Conservation (phyloP, 805 yeast genomes). For the Yarrowia keelungensis region DNA sequence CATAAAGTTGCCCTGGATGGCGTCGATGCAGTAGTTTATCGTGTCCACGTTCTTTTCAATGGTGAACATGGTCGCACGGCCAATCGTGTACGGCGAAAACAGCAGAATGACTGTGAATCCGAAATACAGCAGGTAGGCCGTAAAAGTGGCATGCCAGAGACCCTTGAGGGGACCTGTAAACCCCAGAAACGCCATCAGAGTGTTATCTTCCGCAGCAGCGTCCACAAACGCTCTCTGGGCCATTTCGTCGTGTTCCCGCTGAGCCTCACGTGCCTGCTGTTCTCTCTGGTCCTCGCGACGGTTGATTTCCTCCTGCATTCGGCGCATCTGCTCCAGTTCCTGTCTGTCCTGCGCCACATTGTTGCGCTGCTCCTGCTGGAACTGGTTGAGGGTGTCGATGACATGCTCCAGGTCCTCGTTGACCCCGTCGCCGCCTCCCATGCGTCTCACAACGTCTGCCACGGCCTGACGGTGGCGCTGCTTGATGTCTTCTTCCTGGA, state of each 20-base stretch:
- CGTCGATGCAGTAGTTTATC: slow-evolving; percentile 21
- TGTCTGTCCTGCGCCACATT: not conserved
- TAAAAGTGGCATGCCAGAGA: not conserved
- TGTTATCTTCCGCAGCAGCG: slow-evolving; percentile 9
- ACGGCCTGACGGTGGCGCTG: slow-evolving; percentile 17
- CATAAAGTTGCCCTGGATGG: not conserved
- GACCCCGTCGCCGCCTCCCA: not conserved
- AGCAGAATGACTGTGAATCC: slow-evolving; percentile 11
- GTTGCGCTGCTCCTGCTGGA: slow-evolving; percentile 4
- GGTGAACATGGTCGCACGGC: slow-evolving; percentile 35
- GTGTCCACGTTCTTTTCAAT: slow-evolving; percentile 14
- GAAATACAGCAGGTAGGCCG: slow-evolving; percentile 1
- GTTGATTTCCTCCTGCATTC: slow-evolving; percentile 34
- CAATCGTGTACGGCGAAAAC: slow-evolving; percentile 32
- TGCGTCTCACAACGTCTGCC: not conserved
- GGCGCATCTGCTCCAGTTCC: slow-evolving; percentile 17
- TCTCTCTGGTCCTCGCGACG: slow-evolving; percentile 20
- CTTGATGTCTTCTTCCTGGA: slow-evolving; percentile 17
- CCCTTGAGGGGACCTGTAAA: slow-evolving; percentile 22
- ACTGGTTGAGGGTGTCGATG: slow-evolving; percentile 1
- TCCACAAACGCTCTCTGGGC: not conserved
- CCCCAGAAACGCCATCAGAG: slow-evolving; percentile 18
- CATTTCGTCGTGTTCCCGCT: slow-evolving; percentile 6
- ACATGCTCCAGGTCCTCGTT: not conserved
- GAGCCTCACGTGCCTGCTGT: slow-evolving; percentile 5